Conservation (phyloP, 768 basidiomycete genomes). For the Hericium rajendrae region DNA sequence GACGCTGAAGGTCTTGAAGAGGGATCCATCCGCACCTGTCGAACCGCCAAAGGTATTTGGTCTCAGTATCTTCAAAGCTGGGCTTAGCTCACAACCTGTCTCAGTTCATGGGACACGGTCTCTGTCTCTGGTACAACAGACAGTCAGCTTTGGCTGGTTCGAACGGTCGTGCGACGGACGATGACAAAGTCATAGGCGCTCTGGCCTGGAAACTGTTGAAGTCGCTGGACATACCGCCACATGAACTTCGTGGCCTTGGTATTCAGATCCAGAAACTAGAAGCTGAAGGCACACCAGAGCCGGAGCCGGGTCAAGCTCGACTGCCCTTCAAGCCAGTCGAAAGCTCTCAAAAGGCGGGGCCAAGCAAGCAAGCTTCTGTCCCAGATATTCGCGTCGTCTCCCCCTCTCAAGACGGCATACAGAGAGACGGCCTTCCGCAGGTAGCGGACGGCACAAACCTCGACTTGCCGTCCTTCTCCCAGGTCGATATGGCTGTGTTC, state of each 20-base stretch:
- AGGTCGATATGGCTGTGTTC: conserved; percentile 63
- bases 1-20: conserved; percentile 83
- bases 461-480: conserved; percentile 63
- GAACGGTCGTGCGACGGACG: conserved; percentile 63
- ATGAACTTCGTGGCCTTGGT: conserved; percentile 85
- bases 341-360: conserved; percentile 1
- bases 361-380: background rate
- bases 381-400: background rate
- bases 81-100: background rate
- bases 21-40: conserved; percentile 75
- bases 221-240: conserved; percentile 68
- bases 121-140: conserved; percentile 75
- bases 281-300: conserved; percentile 23
- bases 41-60: conserved; percentile 78
- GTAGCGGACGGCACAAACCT: conserved; percentile 8
- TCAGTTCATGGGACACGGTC: conserved; percentile 88
- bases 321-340: conserved; percentile 44
- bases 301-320: conserved; percentile 45
- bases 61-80: background rate
- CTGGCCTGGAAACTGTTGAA: conserved; percentile 70
- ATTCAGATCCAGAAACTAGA: conserved; percentile 90
- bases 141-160: conserved; percentile 50
- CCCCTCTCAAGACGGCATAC: background rate
- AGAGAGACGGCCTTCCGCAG: background rate
- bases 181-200: conserved; percentile 60